A percentile compares a stretch with the other conserved stretches of the same genome.
Conservation (phyloP, 108 stramenopile species). For the Cyclotella atomus region DNA sequence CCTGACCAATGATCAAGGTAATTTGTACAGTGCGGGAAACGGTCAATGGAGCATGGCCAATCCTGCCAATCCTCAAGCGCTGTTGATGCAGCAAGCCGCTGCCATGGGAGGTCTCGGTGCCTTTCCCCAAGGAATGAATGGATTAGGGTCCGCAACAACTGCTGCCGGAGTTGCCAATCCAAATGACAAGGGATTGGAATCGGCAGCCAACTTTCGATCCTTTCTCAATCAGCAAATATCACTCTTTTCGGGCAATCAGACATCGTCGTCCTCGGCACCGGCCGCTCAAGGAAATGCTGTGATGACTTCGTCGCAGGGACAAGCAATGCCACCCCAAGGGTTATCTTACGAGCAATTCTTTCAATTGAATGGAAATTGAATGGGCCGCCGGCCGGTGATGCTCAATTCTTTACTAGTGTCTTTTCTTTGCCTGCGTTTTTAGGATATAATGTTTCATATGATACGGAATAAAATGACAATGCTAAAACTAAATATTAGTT, state of each 20-base stretch:
- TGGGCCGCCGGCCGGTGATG: no score
- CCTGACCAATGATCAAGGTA: slow-evolving; percentile 46
- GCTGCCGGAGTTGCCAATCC: no score
- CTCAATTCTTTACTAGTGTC: no score
- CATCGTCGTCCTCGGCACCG: neutral
- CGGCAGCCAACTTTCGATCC: slow-evolving; percentile 40
- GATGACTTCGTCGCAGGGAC: neutral
- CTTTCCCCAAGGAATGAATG: slow-evolving; percentile 1
- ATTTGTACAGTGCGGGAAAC: no score
- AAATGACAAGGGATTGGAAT: slow-evolving; percentile 17
- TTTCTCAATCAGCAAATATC: slow-evolving; percentile 47
- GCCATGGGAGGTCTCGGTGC: slow-evolving; percentile 2
- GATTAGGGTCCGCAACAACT: neutral
- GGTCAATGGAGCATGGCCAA: slow-evolving; percentile 21
- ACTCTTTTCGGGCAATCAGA: slow-evolving; percentile 8
- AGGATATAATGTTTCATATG: no score
- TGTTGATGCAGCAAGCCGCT: slow-evolving; percentile 21
- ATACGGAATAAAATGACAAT: no score
- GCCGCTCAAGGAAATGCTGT: neutral
- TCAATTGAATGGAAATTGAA: slow-evolving; percentile 13
- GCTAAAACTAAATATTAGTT: no score
- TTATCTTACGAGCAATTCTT: slow-evolving; percentile 10
- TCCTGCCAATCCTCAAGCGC: slow-evolving; percentile 8
- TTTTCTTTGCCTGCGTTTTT: no score
- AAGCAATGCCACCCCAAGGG: slow-evolving; percentile 1